These are phyloP conservation scores for Phylloporus sp. DNA, from an alignment of 1,284 basidiomycete genomes.

Conservation along the genomic window DNA sequence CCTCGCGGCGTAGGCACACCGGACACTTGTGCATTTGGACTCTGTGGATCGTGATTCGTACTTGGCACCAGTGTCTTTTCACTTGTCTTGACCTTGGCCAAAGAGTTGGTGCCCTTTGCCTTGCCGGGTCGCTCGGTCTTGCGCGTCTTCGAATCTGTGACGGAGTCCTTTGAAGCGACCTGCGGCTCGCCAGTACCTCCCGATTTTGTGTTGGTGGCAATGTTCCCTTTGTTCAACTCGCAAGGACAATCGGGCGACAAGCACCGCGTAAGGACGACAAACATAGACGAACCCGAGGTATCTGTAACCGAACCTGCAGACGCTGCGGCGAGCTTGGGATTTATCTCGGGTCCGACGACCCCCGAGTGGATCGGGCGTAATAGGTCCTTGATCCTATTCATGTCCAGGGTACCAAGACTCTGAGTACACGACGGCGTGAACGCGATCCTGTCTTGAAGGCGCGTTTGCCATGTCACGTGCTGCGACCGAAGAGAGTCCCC, in stretches of 20 bases:
- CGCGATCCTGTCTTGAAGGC: constrained; percentile 15
- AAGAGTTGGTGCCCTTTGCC: not conserved
- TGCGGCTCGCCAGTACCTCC: not conserved
- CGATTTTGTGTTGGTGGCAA: not conserved
- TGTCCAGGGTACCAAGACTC: not conserved
- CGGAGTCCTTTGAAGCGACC: not conserved
- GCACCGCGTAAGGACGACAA: constrained; percentile 16
- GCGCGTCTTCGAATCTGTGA: not conserved
- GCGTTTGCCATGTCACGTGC: constrained; percentile 18
- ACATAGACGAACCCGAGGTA: not conserved
- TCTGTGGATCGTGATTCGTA: not conserved
- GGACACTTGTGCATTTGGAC: not conserved
- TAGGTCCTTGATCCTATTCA: not conserved
- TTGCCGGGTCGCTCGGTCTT: not conserved
- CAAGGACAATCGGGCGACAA: constrained; percentile 19
- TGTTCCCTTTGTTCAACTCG: constrained; percentile 10
- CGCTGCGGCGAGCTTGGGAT: not conserved
- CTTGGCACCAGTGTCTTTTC: not conserved
- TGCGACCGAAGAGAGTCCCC: constrained; percentile 20
- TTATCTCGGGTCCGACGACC: not conserved
- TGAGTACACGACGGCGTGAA: too few species aligned
- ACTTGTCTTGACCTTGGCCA: not conserved
- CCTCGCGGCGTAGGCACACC: not conserved
- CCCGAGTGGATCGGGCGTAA: not conserved
- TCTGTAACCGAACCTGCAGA: not conserved